A percentile compares a stretch with the other conserved stretches of the same genome.
These are phyloP conservation scores for Schoenoplectus triqueter DNA, from an alignment of 202 grass and related monocot species.

Conservation along the genomic window DNA sequence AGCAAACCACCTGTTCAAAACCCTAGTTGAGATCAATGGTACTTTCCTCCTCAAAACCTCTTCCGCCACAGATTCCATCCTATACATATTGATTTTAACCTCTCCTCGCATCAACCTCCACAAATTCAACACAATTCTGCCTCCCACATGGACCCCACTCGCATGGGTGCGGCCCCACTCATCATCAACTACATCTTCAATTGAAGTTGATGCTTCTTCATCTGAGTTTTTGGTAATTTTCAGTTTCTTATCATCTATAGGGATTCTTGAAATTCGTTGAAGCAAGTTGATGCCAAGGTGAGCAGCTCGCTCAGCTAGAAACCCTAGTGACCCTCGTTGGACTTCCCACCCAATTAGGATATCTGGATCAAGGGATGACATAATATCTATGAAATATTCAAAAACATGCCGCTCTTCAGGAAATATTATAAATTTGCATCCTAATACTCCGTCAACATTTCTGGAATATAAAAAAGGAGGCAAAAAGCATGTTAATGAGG, in stretches of 20 bases:
- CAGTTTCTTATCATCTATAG: constrained; percentile 54
- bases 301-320: constrained; percentile 89
- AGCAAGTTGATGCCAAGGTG: constrained; percentile 78
- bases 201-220: constrained; percentile 66
- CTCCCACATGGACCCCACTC: constrained; percentile 86
- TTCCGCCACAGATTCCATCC: constrained; percentile 79
- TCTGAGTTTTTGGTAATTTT: constrained; percentile 46
- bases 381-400: constrained; percentile 60
- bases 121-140: constrained; percentile 90
- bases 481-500: constrained; percentile 35
- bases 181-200: constrained; percentile 53
- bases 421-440: constrained; percentile 54
- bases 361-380: constrained; percentile 89
- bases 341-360: constrained; percentile 93
- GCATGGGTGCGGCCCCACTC: constrained; percentile 73
- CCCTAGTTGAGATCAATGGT: constrained; percentile 68
- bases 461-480: constrained; percentile 48
- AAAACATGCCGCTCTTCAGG: constrained; percentile 73
- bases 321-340: constrained; percentile 81
- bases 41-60: constrained; percentile 90
- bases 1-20: constrained; percentile 86
- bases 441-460: constrained; percentile 69
- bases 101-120: constrained; percentile 93
- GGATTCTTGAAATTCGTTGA: constrained; percentile 84
- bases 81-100: constrained; percentile 92